Base-by-base conservation (phyloP, 805 yeast genomes). In the Clavispora phyllophila region DNA sequence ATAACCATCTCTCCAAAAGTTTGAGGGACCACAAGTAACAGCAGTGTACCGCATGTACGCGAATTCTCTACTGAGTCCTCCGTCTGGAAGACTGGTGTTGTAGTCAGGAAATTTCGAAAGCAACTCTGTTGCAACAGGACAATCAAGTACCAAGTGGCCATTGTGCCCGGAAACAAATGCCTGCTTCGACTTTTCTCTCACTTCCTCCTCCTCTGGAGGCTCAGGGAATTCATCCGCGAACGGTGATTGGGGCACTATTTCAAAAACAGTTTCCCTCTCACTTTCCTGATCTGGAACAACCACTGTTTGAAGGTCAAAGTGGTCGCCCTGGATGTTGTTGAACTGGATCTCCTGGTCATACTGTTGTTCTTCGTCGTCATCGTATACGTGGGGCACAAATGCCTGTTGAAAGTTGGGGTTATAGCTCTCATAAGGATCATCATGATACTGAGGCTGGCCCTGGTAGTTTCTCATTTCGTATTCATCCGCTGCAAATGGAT, bases 111-210 rank as follows among this genome's bases (percentile, higher is more conserved):
- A 69, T 45, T 68, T 70, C 14, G 66, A 37, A 34, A 84, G 65
- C 39, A 88, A 70, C 38, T 78, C 74, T 24, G 78, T 76, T n/a
- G 95, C 81, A 1, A 88, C 90, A 9, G 95, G 96, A 57, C 95
- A 88, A 63, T 88, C 96, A 45, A 88, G 73, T 26, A 88, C 87
- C 58, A 88, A 75, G 57, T 88, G 88, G 43, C 96, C 96, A 43
- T 70, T 65, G 43, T 61, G 60, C 26, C 73, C 73, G 19, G 44
- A 42, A 25, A 51, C 54, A n/a, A 50, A 47, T 6, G 54, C 55
- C 20, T 51, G 60, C 34, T 61, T 65, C 13, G 70, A 66, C 47
- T 64, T 63, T 25, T 61, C 63, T 6, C 54, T 35, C 19, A 52
- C 48, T 44, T 61, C 65, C 39, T 63, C 70, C 36, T 59, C 61